Percentiles rank a stretch among this genome's conserved stretches.
Evolutionary conservation across 2,329 filamentous ascomycete species (phyloP).

Genomic region (Penicillium sclerotigenum): DNA sequence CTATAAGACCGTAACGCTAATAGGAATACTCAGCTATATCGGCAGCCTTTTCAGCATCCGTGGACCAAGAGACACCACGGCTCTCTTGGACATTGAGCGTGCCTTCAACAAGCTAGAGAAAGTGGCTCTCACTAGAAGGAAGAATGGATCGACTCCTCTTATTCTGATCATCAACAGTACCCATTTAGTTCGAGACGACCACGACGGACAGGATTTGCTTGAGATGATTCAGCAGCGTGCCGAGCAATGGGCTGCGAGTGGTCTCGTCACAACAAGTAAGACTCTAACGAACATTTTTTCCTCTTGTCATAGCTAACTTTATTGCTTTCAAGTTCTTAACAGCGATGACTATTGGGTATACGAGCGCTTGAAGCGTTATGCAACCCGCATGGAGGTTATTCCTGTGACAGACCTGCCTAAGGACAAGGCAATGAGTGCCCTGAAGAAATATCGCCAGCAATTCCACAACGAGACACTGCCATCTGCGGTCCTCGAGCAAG

Average conservation of each 20-base stretch:
- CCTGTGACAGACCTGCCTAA: conserved; percentile 81
- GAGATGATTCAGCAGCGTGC: conserved; percentile 94
- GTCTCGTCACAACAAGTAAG: conserved; percentile 69
- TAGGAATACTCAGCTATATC: conserved; percentile 52
- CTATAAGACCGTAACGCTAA: conserved; percentile 7
- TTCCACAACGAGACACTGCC: conserved; percentile 65
- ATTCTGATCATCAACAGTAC: conserved; percentile 94
- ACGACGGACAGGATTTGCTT: conserved; percentile 87
- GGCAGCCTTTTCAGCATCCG: conserved; percentile 93
- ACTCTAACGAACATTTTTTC: background rate
- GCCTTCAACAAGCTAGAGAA: conserved; percentile 98
- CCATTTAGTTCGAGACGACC: conserved; percentile 85
- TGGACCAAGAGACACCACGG: conserved; percentile 86
- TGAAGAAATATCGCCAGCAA: conserved; percentile 74
- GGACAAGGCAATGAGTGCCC: conserved; percentile 68
- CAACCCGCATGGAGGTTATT: conserved; percentile 91
- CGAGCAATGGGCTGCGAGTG: conserved; percentile 92
- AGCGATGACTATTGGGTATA: conserved; percentile 99
- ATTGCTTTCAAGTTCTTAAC: conserved; percentile 69
- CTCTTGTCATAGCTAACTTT: background rate
- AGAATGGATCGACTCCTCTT: conserved; percentile 63
- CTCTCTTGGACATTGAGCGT: conserved; percentile 89
- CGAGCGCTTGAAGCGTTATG: conserved; percentile 85
- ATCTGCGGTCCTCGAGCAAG: conserved; percentile 61
- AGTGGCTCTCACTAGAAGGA: conserved; percentile 68